Evolutionary conservation across 257 asterid genomes (phyloP).

Genomic region (Ajuga chamaepitys): DNA sequence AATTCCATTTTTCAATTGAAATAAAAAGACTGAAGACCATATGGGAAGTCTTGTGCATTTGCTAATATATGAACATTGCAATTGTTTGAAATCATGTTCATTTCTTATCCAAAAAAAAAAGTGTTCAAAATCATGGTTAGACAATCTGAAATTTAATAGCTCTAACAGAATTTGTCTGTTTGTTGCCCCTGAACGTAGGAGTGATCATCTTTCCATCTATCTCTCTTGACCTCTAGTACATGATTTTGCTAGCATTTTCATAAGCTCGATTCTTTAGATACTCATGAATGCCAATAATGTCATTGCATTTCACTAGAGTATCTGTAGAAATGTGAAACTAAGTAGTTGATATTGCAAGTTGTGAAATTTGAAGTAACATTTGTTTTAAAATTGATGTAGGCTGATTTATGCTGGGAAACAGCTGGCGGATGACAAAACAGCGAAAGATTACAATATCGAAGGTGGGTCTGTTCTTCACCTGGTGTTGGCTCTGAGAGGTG

Average conservation of each 20-base stretch:
- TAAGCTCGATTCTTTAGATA: not conserved
- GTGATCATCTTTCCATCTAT: not conserved
- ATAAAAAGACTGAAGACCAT: not conserved
- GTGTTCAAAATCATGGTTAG: not conserved
- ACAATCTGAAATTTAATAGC: not conserved
- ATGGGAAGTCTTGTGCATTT: not conserved
- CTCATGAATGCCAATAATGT: not conserved
- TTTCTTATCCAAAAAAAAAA: not conserved
- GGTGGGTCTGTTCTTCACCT: constrained; percentile 96
- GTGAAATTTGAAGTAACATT: not conserved
- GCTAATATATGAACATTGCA: too few species aligned
- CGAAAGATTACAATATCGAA: constrained; percentile 81
- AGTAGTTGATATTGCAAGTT: not conserved
- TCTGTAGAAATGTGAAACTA: not conserved
- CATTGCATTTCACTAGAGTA: not conserved
- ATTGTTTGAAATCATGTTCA: not conserved
- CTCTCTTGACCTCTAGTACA: too few species aligned
- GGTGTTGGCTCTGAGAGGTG: constrained; percentile 86
- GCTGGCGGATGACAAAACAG: constrained; percentile 85
- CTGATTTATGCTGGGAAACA: constrained; percentile 86
- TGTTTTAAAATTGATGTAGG: constrained; percentile 35
- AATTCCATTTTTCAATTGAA: too few species aligned
- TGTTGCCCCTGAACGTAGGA: not conserved
- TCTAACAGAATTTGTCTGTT: not conserved
- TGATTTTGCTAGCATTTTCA: not conserved